Percentiles rank a stretch among this genome's conserved stretches.
These are phyloP conservation scores for Macaranga tanarius DNA, from an alignment of 441 rosid species.

Conservation along the genomic window DNA sequence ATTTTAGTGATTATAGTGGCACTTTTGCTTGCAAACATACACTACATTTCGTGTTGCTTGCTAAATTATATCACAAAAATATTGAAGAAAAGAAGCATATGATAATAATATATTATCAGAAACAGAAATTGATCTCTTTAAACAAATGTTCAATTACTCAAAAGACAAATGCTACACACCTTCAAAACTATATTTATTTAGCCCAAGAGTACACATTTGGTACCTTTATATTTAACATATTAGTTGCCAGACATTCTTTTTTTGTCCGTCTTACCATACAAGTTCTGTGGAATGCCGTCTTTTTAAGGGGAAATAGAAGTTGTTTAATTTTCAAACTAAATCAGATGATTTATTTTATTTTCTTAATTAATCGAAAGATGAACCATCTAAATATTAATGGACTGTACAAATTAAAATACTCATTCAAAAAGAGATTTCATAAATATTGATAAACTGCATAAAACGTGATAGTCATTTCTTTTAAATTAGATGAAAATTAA, in stretches of 20 bases:
- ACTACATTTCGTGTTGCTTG: not conserved
- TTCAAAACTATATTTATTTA: not conserved
- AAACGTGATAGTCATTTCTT: no score
- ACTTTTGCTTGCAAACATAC: not conserved
- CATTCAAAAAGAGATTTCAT: no score
- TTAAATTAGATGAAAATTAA: no score
- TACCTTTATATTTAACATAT: not conserved
- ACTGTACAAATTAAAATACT: no score
- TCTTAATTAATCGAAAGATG: no score
- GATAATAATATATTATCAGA: no score
- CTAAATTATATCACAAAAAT: no score
- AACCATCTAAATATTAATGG: no score
- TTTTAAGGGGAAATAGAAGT: not conserved
- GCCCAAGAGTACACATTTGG: not conserved
- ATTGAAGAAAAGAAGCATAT: not conserved
- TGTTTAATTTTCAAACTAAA: no score
- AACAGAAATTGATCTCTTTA: no score
- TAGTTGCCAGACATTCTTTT: not conserved
- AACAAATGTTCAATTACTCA: not conserved
- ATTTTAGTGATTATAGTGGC: not conserved
- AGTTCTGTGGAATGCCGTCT: not conserved
- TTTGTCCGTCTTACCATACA: not conserved
- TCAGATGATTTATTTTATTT: no score
- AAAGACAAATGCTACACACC: slow-evolving; percentile 9
- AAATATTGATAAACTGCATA: no score